Base-by-base conservation (phyloP, 2,329 filamentous ascomycete genomes). In the Aureobasidium sp. region DNA sequence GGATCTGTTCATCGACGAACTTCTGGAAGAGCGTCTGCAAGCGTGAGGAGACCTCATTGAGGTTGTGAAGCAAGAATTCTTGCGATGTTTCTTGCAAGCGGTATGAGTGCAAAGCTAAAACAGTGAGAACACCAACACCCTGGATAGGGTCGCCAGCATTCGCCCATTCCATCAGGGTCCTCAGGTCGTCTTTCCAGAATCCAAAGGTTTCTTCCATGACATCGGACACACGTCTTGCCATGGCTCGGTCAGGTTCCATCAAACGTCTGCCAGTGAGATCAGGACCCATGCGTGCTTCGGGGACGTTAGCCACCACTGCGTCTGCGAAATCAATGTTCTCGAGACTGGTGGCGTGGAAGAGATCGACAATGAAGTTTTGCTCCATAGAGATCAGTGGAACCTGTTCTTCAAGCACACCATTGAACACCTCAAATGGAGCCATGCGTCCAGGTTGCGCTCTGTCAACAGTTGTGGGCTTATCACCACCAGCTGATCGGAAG, bases 341-440 rank as follows among this genome's bases (percentile, higher is more conserved):
- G 32, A 93, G 80, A 1, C 91, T 95, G n/a, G 88, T 90, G 29
- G 94, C 85, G 69, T 97, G 93, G 82, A 97, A 97, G 74, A 97
- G 94, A 68, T 96, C 91, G n/a, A 96, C 87, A 53, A 97, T 81
- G 71, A 97, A 99, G 72, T 97, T 97, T 73, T 99, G 93, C 75
- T 99, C 94, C 73, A 93, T 92, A 68, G 91, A 87, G 63, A 97
- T 86, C 62, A 96, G 81, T 6, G 88, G 90, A 48, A 92, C 78
- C 66, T 94, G 84, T 69, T 97, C 91, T 63, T 94, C 88, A 65
- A 97, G 77, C 13, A 90, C 85, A 41, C 86, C 87, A 0, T 85
- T 81, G 74, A 97, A 96, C 2, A 90, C 85, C 74, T 96, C 92
- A 68, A 87, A 93, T 0, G 90, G 85, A 67, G 89, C 82, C 63